These are phyloP conservation scores for Pestalotiopsis sp. DNA, from an alignment of 2,329 filamentous ascomycete genomes.

Conservation along the genomic window DNA sequence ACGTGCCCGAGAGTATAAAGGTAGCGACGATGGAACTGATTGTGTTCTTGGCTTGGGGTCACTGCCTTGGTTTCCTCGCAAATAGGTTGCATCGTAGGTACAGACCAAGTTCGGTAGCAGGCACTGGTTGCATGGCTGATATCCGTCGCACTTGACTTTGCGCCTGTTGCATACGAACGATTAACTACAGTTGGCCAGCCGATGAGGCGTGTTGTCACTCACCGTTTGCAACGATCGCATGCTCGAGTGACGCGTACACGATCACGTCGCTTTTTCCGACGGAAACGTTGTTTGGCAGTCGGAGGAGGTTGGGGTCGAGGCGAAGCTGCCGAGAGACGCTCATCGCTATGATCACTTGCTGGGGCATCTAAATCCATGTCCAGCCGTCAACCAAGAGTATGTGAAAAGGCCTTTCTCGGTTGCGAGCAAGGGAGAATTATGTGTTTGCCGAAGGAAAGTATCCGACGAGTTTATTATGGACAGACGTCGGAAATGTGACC, in stretches of 20 bases:
- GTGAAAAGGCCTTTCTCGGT: not conserved
- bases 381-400: not conserved
- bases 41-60: not conserved
- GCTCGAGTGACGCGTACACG: slow-evolving; percentile 47
- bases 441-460: not conserved
- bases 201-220: slow-evolving; percentile 17
- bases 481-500: not conserved
- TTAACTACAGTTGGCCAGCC: not conserved
- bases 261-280: slow-evolving; percentile 27
- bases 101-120: slow-evolving; percentile 34
- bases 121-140: slow-evolving; percentile 40
- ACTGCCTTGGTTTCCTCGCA: slow-evolving; percentile 33
- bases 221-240: slow-evolving; percentile 52
- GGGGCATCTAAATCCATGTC: not conserved
- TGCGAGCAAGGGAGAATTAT: not conserved
- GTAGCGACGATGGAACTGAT: not conserved
- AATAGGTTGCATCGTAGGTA: slow-evolving; percentile 52
- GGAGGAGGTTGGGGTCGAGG: not conserved
- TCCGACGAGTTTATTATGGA: not conserved
- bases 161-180: slow-evolving; percentile 22
- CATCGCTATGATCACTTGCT: not conserved
- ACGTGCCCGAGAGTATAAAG: not conserved
- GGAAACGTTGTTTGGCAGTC: not conserved
- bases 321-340: not conserved
- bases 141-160: slow-evolving; percentile 42